Evolutionary conservation across 306 rosid species (phyloP), one percentile per base, ranked within the genome.

Genomic region (Cucurbita ficifolia): DNA sequence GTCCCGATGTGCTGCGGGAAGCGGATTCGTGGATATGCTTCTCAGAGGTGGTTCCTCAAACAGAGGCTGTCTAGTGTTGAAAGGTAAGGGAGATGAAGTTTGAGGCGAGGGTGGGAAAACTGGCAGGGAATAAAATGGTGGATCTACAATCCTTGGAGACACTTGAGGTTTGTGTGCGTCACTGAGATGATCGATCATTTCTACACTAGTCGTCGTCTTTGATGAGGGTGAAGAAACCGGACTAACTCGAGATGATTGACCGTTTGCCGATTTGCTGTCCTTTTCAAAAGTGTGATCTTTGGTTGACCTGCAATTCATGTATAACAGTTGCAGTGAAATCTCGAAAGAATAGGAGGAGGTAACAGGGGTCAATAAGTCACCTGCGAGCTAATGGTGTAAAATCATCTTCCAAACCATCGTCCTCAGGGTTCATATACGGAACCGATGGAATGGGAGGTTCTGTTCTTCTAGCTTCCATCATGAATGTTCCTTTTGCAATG

Each of bases 391-490:
- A 84, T 48, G 86, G 97, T 73, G 85, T 62, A 76, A 88, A 87
- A 71, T 95, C 96, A 67, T 91, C 99, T 70, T 91, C 99, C 2
- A 90, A 78, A 54, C 85, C 96, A 65, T 91, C 97, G 46, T 95
- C 97, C 79, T 95, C 99, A 13, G 86, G 97, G 84, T 72, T 83
- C 79, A 91, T 91, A 81, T 83, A 85, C 76, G 84, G 85, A 78
- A 86, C 87, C 21, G 95, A 89, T 71, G 85, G 83, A 56, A 72
- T 87, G 0, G 90, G 61, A 78, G 92, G 78, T 56, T 81, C 96
- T 36, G 84, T 75, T 79, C 69, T 92, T 80, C 84, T 82, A 29
- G 77, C 81, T 69, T 54, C 89, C 46, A 68, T 38, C 40, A 49
- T 43, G 49, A 84, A 78, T 58, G 85, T 74, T 80, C 96, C 96